Evolutionary conservation across 306 rosid species (phyloP), one percentile per base, ranked within the genome.

Genomic region (Vachellia collinsii): DNA sequence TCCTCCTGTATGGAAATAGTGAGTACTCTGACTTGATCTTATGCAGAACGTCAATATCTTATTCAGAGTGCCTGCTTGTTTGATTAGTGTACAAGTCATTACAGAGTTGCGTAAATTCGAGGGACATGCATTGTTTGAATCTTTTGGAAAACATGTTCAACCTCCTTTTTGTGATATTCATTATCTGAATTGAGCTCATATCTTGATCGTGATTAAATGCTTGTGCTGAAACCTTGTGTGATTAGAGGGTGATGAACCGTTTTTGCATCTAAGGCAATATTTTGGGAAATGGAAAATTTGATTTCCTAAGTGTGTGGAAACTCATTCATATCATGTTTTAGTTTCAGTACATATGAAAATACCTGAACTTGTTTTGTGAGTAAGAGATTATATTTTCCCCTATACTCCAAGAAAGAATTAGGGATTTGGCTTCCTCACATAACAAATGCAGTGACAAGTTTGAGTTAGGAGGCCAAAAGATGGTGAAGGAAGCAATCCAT

Each of bases 1-100:
- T 37, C 70, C 70, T 64, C 70, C 70, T 7, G 70, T 64, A 14
- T 64, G 70, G 70, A 64, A 64, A 64, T 37, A 41, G 44, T 41
- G 6, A 41, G 44, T 41, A 7, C 44, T 41, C 1, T 7, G 8
- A 41, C 44, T 41, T 41, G 6, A 41, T 41, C 9, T 6, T 41
- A 6, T 41, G 44, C 44, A 41, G 44, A 41, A 41, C 1, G 1
- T 5, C 9, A 41, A 41, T 8, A 6, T 41, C 44, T 41, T 4
- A 36, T 64, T 1, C 19, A 13, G 5, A 6, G 16, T 29, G 42
- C 43, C 6, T 64, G 1, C 16, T 34, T 34, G 43, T 5, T 64
- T 64, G 69, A 64, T 64, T 64, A 7, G 16, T 37, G 22, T 17
- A 37, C 11, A 12, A 3, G 70, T 34, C 70, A 36, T 37, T 7